Evolutionary conservation across 2,329 filamentous ascomycete genomes (phyloP), one percentile per base, ranked within the genome.

Genomic region (Botrytis fragariae): DNA sequence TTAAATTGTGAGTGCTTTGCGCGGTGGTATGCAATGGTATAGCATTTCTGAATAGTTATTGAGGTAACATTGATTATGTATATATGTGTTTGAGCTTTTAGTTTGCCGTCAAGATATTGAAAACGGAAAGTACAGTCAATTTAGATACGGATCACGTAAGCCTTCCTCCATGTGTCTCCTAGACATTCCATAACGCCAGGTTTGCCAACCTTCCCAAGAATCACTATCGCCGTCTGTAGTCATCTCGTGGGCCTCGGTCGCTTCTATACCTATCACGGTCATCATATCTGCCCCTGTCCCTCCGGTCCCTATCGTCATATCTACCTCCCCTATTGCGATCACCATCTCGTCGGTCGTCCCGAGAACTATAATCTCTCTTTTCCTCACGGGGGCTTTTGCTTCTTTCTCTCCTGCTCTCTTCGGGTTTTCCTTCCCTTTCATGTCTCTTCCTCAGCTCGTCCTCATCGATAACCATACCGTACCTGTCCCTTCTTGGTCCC

Each of bases 381-480:
- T 78, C 74, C 35, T 73, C 73, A 20, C 75, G 74, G 3, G 80
- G 80, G 69, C 80, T 82, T 54, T 79, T 78, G 77, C 81, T 73
- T 79, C 77, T 68, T 81, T 79, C 71, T 78, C 81, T 51, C 79
- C 74, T 73, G 78, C 76, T 51, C 77, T 78, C 72, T 44, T 77
- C 75, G 32, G 76, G 73, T 29, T 77, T 78, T 6, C 80, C 81
- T 54, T 84, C 82, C 57, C 82, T 83, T 69, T 84, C 83, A 65
- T 87, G 83, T 39, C 85, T 84, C 37, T 85, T 85, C 69, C 86
- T 86, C 82, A 92, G 86, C 74, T 93, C 91, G 70, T 92, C 88
- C 71, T 92, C 90, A 74, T 93, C 92, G 80, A 97, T 93, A 0
- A 97, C 90, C 89, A 97, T 94, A 71, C 89, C 87, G 80, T 97